phyloP scores from a whole-genome alignment of 1,284 basidiomycete genomes.

The Sphaerobolus stellatus region DNA sequence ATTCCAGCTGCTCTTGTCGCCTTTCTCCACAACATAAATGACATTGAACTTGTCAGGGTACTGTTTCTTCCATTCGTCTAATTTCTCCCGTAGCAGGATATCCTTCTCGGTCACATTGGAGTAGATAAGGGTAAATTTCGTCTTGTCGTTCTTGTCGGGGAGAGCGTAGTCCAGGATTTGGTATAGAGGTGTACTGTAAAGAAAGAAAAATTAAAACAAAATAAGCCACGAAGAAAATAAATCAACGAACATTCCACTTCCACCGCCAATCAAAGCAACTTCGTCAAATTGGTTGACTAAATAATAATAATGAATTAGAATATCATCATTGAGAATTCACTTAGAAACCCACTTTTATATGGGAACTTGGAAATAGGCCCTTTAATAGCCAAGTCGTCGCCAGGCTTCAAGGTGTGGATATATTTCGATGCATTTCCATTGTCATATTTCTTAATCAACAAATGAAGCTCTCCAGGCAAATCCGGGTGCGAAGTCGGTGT shows the following conservation, averaged over 20 bases:
- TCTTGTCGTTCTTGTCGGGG: constrained; percentile 77
- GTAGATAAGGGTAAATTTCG: constrained; percentile 92
- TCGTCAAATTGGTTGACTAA: constrained; percentile 82
- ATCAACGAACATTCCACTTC: constrained; percentile 72
- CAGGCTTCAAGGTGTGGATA: constrained; percentile 70
- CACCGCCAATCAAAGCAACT: constrained; percentile 88
- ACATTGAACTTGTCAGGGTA: constrained; percentile 75
- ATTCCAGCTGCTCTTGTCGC: constrained; percentile 67
- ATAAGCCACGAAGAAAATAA: constrained; percentile 3
- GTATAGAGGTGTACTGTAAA: constrained; percentile 66
- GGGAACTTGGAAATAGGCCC: constrained; percentile 85
- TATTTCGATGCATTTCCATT: constrained; percentile 78
- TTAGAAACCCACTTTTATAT: constrained; percentile 59
- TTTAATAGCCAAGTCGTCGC: constrained; percentile 86
- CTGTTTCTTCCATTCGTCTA: constrained; percentile 72
- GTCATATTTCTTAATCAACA: constrained; percentile 88
- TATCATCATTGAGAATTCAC: not conserved
- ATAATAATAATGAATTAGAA: constrained; percentile 4
- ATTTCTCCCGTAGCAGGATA: constrained; percentile 83
- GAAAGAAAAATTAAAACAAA: not conserved
- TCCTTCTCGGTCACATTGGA: constrained; percentile 90
- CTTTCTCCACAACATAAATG: constrained; percentile 86
- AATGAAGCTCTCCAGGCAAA: constrained; percentile 69
- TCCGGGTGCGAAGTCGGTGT: constrained; percentile 80
- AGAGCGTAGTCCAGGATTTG: constrained; percentile 78